Conservation (phyloP, 2,329 filamentous ascomycete genomes). For the Fusarium algeriense region DNA sequence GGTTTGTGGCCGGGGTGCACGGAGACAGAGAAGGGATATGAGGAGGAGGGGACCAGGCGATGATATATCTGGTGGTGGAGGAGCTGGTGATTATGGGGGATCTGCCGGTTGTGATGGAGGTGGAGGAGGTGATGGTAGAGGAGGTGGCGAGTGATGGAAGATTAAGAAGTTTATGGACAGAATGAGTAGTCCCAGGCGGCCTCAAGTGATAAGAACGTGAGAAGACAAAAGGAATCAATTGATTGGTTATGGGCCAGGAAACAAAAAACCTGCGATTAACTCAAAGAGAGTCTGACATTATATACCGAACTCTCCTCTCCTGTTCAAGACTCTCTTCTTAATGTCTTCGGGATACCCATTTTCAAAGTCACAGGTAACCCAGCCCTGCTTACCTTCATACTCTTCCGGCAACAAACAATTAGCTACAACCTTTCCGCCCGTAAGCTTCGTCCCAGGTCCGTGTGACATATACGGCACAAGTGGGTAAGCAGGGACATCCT, state of each 20-base stretch:
- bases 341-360: background rate
- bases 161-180: too few species aligned
- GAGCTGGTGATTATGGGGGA: background rate
- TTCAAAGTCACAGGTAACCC: background rate
- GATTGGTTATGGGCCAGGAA: too few species aligned
- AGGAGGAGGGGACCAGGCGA: background rate
- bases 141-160: background rate
- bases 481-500: background rate
- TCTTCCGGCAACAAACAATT: background rate
- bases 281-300: background rate
- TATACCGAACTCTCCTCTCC: background rate
- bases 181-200: too few species aligned
- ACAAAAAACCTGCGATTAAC: too few species aligned
- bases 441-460: background rate
- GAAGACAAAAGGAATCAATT: background rate
- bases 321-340: background rate
- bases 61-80: background rate
- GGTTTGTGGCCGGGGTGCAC: background rate
- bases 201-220: background rate
- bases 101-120: background rate
- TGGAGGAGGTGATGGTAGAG: background rate
- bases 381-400: background rate
- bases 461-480: background rate
- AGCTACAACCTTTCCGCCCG: background rate
- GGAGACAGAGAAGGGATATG: background rate